Conservation (phyloP, 2,329 filamentous ascomycete species). For the Pseudomassariella vexata region DNA sequence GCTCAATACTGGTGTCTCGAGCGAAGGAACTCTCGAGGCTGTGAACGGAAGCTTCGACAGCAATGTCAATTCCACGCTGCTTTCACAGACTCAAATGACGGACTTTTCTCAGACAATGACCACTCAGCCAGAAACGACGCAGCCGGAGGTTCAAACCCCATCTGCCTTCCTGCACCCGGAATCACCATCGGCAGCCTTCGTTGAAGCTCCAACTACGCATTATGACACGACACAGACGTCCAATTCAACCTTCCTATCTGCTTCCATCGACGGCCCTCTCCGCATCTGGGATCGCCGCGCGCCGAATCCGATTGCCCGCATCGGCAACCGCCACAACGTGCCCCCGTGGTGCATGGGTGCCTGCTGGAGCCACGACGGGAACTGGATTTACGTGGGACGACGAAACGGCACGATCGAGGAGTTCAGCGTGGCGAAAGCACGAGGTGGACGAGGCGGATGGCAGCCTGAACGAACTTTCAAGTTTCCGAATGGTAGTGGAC, state of each 20-base stretch:
- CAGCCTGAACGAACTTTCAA: constrained; percentile 74
- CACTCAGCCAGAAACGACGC: constrained; percentile 6
- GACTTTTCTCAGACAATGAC: too few species aligned
- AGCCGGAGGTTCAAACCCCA: constrained; percentile 9
- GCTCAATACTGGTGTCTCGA: background rate
- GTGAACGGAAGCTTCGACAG: constrained; percentile 4
- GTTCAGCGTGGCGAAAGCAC: constrained; percentile 75
- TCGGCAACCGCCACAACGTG: constrained; percentile 66
- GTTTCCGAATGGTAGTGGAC: constrained; percentile 82
- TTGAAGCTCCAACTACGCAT: constrained; percentile 31
- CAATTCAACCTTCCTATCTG: constrained; percentile 79
- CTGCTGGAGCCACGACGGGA: constrained; percentile 93
- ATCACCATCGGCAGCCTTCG: constrained; percentile 31
- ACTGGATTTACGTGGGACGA: constrained; percentile 87
- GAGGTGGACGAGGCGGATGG: constrained; percentile 56
- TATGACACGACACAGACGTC: constrained; percentile 55
- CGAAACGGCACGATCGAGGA: constrained; percentile 93
- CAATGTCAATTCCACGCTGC: constrained; percentile 4
- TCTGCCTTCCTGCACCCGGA: constrained; percentile 14
- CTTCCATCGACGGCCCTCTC: constrained; percentile 79
- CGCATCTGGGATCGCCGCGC: constrained; percentile 90
- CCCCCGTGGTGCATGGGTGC: constrained; percentile 98
- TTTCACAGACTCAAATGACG: constrained; percentile 4
- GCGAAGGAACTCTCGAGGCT: constrained; percentile 14
- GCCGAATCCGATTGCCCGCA: constrained; percentile 70